Conservation (phyloP, 2,329 filamentous ascomycete genomes). For the Plectosphaerella sp. region DNA sequence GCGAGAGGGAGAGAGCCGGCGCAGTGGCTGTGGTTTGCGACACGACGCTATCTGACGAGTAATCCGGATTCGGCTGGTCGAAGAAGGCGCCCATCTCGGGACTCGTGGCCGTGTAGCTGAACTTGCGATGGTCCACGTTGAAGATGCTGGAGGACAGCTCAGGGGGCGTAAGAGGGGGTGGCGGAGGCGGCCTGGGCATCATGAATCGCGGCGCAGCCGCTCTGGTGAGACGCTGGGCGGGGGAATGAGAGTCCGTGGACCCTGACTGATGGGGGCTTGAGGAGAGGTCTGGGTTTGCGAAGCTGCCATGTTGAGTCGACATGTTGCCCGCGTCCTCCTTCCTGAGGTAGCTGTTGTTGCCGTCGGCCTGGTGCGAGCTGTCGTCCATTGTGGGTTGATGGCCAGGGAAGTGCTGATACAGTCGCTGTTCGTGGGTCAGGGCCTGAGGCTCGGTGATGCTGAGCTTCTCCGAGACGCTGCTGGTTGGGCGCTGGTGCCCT, state of each 20-base stretch:
- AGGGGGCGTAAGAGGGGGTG: constrained; percentile 46
- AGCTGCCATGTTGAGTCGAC: too few relatives aligned
- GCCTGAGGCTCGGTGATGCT: neutral
- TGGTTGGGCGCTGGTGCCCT: too few relatives aligned
- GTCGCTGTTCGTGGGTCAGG: constrained; percentile 9
- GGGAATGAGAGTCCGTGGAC: too few relatives aligned
- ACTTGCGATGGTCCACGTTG: constrained; percentile 34
- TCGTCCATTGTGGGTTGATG: constrained; percentile 14
- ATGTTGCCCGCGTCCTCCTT: too few relatives aligned
- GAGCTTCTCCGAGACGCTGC: too few relatives aligned
- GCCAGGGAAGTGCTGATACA: constrained; percentile 8
- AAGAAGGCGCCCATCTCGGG: constrained; percentile 35
- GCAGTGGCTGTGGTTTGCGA: constrained; percentile 12
- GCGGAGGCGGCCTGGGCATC: constrained; percentile 35
- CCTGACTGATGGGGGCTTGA: too few relatives aligned
- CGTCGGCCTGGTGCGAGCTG: constrained; percentile 20
- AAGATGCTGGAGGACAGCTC: constrained; percentile 36
- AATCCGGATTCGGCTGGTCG: constrained; percentile 46
- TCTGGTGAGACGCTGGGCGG: neutral
- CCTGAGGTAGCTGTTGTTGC: constrained; percentile 11
- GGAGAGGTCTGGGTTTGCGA: too few relatives aligned
- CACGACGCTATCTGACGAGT: constrained; percentile 28
- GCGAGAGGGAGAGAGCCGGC: constrained; percentile 13
- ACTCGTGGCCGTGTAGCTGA: constrained; percentile 25
- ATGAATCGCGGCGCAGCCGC: constrained; percentile 5